These are phyloP conservation scores for Boletus rubropictus DNA, from an alignment of 768 basidiomycete genomes.

Conservation along the genomic window DNA sequence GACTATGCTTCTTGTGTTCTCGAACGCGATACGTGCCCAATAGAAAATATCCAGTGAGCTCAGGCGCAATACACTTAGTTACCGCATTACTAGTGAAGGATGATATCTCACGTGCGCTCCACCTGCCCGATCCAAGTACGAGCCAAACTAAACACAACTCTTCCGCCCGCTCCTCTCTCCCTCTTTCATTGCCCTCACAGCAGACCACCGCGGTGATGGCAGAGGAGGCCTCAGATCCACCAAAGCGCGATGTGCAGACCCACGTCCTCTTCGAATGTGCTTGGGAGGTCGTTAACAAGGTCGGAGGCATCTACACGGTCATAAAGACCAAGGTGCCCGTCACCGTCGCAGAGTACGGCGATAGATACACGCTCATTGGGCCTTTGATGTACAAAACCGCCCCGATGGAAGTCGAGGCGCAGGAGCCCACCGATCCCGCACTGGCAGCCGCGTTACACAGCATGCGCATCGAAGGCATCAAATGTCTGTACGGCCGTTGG, in stretches of 20 bases:
- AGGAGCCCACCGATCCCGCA: constrained; percentile 80
- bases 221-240: constrained; percentile 16
- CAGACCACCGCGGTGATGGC: constrained; percentile 15
- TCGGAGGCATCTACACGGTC: constrained; percentile 98
- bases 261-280: constrained; percentile 90
- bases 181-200: background rate
- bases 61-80: constrained; percentile 6
- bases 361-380: constrained; percentile 92
- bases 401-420: constrained; percentile 96
- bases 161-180: background rate
- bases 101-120: constrained; percentile 17
- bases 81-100: too few species aligned
- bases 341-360: constrained; percentile 93
- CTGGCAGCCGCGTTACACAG: constrained; percentile 68
- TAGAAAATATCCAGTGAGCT: background rate
- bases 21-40: too few species aligned
- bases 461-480: constrained; percentile 89
- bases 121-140: constrained; percentile 1
- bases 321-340: constrained; percentile 99
- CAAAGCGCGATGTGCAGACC: constrained; percentile 67
- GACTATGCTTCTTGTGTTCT: background rate
- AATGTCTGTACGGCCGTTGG: constrained; percentile 94
- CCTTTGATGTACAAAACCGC: constrained; percentile 98
- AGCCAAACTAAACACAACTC: constrained; percentile 6
- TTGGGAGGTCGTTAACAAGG: constrained; percentile 99